Percentiles rank a stretch among this genome's conserved stretches.
Conservation (phyloP, 2,329 filamentous ascomycete genomes). For the Ophiostoma pallidulum region DNA sequence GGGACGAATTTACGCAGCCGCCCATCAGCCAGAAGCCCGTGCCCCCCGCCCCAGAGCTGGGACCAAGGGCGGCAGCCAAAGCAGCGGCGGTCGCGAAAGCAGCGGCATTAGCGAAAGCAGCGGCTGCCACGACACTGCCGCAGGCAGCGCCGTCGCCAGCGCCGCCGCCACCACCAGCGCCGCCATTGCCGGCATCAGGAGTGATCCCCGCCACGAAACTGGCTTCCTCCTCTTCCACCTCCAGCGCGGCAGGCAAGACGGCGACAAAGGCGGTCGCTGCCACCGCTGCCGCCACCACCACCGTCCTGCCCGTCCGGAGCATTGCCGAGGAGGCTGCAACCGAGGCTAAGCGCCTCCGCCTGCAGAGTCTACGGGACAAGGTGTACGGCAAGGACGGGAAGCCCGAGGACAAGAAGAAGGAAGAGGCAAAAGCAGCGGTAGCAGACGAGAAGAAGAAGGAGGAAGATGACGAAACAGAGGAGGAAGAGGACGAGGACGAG, state of each 20-base stretch:
- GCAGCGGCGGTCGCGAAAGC: conserved; percentile 17
- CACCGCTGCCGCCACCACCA: conserved; percentile 5
- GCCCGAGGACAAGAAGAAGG: conserved; percentile 5
- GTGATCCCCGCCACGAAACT: too few species aligned
- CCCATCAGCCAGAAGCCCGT: conserved; percentile 38
- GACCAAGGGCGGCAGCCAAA: not conserved
- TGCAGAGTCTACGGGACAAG: conserved; percentile 45
- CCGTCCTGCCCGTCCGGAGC: conserved; percentile 37
- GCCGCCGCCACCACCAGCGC: conserved; percentile 11
- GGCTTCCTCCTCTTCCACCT: conserved; percentile 1
- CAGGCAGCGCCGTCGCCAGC: not conserved
- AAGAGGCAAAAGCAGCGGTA: too few species aligned
- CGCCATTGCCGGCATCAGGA: conserved; percentile 18
- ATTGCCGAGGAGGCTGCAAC: conserved; percentile 56
- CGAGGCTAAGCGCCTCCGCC: conserved; percentile 51
- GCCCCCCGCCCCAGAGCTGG: not conserved
- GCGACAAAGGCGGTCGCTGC: conserved; percentile 18
- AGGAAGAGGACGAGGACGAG: not conserved
- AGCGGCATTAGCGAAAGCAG: conserved; percentile 17
- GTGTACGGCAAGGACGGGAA: conserved; percentile 38
- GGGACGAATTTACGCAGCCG: conserved; percentile 52
- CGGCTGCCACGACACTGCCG: not conserved
- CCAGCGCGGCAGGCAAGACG: conserved; percentile 19
- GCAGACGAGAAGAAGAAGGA: conserved; percentile 1
- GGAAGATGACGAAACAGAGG: not conserved